Percentiles rank a stretch among this genome's conserved stretches.
These are phyloP conservation scores for Ophiostoma himal-ulmi DNA, from an alignment of 2,329 filamentous ascomycete species.

Conservation along the genomic window DNA sequence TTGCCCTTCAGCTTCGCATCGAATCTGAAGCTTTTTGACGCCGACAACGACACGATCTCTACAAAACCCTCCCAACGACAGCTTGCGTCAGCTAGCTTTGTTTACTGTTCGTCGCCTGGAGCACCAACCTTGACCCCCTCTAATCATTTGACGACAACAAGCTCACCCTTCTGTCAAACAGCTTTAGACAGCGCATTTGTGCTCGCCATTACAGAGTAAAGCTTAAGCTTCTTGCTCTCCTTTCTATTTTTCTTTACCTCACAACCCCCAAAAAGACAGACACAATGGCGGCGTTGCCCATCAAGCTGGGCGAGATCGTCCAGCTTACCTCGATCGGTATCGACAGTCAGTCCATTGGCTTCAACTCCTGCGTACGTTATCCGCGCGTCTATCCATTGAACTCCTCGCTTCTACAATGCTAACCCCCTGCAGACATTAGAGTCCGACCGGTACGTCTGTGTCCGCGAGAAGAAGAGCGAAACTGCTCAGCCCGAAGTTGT, in stretches of 20 bases:
- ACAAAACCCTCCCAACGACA: background rate
- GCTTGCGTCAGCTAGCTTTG: conserved; percentile 1
- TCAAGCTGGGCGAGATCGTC: conserved; percentile 40
- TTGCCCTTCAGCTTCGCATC: conserved; percentile 6
- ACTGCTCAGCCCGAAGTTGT: conserved; percentile 85
- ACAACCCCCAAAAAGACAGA: conserved; percentile 15
- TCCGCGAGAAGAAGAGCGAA: conserved; percentile 87
- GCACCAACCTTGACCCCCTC: background rate
- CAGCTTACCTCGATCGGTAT: conserved; percentile 37
- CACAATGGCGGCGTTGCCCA: conserved; percentile 37
- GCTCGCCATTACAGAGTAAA: conserved; percentile 7
- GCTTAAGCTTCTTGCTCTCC: background rate
- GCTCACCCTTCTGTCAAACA: background rate
- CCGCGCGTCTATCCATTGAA: no score
- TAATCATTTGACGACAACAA: background rate
- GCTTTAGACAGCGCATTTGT: conserved; percentile 16
- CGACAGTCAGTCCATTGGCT: conserved; percentile 57
- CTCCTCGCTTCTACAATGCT: conserved; percentile 20
- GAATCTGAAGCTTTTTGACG: conserved; percentile 15
- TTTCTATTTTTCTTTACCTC: conserved; percentile 13
- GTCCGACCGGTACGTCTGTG: conserved; percentile 93
- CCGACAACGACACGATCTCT: background rate
- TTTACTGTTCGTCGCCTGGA: conserved; percentile 15
- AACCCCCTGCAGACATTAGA: conserved; percentile 70
- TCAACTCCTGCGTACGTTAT: conserved; percentile 73